Evolutionary conservation across 2,329 filamentous ascomycete genomes (phyloP).

Genomic region (Scedosporium aurantiacum): DNA sequence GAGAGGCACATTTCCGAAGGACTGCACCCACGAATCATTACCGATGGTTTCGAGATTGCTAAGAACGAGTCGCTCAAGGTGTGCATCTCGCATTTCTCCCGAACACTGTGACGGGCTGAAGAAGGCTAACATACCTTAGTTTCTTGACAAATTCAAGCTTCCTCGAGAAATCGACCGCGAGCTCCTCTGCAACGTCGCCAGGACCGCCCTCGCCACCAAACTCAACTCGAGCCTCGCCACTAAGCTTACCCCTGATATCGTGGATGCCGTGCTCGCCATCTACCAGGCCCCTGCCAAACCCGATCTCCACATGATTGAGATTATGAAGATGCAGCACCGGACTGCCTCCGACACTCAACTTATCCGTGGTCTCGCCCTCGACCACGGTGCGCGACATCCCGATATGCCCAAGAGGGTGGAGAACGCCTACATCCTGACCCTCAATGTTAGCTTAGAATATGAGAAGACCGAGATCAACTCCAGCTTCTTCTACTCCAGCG

Average conservation of each 20-base stretch:
- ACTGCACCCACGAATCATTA: constrained; percentile 92
- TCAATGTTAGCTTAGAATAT: constrained; percentile 96
- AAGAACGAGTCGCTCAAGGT: constrained; percentile 88
- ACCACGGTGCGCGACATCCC: constrained; percentile 91
- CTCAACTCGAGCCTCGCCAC: constrained; percentile 80
- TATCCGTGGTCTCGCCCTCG: constrained; percentile 82
- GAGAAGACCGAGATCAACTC: constrained; percentile 99
- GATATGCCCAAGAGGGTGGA: constrained; percentile 97
- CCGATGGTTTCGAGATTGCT: constrained; percentile 93
- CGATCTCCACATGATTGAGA: constrained; percentile 97
- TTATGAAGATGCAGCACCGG: constrained; percentile 99
- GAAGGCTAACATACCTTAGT: constrained; percentile 37
- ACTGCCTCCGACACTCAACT: constrained; percentile 92
- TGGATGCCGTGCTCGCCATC: constrained; percentile 91
- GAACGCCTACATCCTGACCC: constrained; percentile 87
- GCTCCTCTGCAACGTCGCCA: constrained; percentile 81
- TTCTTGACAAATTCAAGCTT: constrained; percentile 90
- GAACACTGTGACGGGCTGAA: neutral
- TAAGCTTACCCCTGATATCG: constrained; percentile 87
- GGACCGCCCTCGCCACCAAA: constrained; percentile 92
- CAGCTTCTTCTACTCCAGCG: constrained; percentile 95
- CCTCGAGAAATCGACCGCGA: constrained; percentile 82
- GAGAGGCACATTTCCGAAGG: constrained; percentile 93
- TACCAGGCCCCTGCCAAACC: constrained; percentile 84
- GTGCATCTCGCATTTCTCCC: neutral